These are phyloP conservation scores for Melastoma malabathricum DNA, from an alignment of 345 rosid genomes.

Conservation along the genomic window DNA sequence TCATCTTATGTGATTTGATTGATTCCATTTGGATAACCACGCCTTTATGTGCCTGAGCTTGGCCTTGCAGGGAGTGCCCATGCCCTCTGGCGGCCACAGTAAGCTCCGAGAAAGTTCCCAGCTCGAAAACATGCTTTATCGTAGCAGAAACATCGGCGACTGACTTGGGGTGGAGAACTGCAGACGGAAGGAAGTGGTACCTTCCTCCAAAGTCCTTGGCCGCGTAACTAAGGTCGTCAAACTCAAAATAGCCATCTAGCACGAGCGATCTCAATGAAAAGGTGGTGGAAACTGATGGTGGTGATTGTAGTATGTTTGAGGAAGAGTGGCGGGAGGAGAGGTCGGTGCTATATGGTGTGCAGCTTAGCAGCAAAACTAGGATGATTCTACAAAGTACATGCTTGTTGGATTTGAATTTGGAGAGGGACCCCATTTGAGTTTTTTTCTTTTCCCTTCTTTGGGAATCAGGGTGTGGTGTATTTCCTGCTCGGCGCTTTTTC, in stretches of 20 bases:
- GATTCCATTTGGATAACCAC: slow-evolving; percentile 79
- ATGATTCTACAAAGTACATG: slow-evolving; percentile 29
- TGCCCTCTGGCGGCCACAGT: slow-evolving; percentile 91
- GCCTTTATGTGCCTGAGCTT: slow-evolving; percentile 72
- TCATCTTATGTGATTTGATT: slow-evolving; percentile 27
- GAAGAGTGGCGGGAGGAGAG: slow-evolving; percentile 27
- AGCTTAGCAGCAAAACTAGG: slow-evolving; percentile 43
- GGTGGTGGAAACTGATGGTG: slow-evolving; percentile 18
- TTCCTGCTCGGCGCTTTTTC: too few relatives aligned
- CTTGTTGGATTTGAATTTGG: slow-evolving; percentile 15
- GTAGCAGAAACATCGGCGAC: slow-evolving; percentile 65
- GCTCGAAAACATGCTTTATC: slow-evolving; percentile 34
- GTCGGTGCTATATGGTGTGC: slow-evolving; percentile 37
- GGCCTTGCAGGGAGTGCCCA: slow-evolving; percentile 94
- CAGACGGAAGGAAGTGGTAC: slow-evolving; percentile 48
- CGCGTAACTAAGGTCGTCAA: slow-evolving; percentile 42
- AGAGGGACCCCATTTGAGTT: too few relatives aligned
- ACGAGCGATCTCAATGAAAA: slow-evolving; percentile 27
- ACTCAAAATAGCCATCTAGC: slow-evolving; percentile 54
- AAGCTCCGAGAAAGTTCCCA: slow-evolving; percentile 50
- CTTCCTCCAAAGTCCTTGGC: slow-evolving; percentile 81
- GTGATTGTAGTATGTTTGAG: slow-evolving; percentile 14
- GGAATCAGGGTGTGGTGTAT: too few relatives aligned
- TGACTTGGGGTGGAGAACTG: slow-evolving; percentile 65
- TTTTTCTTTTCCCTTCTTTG: too few relatives aligned